Conservation (phyloP, 2,329 filamentous ascomycete genomes). For the Colletotrichum tofieldiae region DNA sequence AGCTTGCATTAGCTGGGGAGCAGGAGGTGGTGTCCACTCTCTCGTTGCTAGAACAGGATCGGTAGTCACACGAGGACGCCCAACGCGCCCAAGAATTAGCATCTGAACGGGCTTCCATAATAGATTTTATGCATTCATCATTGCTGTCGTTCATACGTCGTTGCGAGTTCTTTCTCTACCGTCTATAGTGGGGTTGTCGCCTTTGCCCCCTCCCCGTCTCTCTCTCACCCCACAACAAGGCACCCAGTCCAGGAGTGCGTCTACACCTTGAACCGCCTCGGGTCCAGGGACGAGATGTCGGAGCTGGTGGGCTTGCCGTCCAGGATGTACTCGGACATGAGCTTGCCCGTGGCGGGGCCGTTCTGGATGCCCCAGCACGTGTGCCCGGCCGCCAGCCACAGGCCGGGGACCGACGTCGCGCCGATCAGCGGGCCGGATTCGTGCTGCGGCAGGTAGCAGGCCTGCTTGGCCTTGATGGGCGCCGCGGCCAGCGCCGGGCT, state of each 20-base stretch:
- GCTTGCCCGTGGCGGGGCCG: constrained; percentile 86
- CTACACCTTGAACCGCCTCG: constrained; percentile 72
- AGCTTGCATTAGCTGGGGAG: constrained; percentile 2
- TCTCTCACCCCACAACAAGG: not conserved
- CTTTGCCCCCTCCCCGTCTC: not conserved
- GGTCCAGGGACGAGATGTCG: constrained; percentile 77
- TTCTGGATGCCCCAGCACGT: constrained; percentile 99
- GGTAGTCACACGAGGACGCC: not conserved
- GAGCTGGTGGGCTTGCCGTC: constrained; percentile 80
- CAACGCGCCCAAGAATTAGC: constrained; percentile 12
- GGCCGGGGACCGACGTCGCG: constrained; percentile 77
- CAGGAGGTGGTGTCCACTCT: not conserved
- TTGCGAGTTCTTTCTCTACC: not conserved
- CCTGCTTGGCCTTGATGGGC: constrained; percentile 82
- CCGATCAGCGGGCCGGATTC: constrained; percentile 83
- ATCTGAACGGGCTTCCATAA: not conserved
- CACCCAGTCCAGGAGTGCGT: not conserved
- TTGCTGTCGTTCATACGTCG: not conserved
- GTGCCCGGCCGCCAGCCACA: constrained; percentile 90
- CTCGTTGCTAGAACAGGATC: not conserved
- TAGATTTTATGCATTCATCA: constrained; percentile 12
- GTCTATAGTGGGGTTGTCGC: not conserved
- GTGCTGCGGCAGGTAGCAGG: constrained; percentile 93
- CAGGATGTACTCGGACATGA: constrained; percentile 85
- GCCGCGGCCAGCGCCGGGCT: constrained; percentile 77